Evolutionary conservation across 2,329 filamentous ascomycete genomes (phyloP).

Genomic region (Fragosphaeria purpurea): DNA sequence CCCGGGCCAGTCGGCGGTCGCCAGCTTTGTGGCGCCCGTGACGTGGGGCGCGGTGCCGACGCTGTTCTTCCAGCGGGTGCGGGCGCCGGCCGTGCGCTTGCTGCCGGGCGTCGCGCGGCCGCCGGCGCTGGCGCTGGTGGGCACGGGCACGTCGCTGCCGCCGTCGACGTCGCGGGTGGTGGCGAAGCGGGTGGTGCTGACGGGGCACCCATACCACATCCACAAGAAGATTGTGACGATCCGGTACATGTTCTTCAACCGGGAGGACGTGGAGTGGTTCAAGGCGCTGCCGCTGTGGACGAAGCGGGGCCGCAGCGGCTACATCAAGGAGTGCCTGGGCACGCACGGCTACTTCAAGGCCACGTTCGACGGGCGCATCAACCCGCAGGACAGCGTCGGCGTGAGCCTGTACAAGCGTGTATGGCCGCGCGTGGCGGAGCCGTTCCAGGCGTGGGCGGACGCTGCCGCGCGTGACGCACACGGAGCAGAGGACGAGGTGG

Average conservation of each 20-base stretch:
- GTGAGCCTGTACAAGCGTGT: constrained; percentile 82
- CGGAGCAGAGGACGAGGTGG: constrained; percentile 26
- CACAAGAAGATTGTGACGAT: constrained; percentile 96
- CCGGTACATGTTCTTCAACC: constrained; percentile 99
- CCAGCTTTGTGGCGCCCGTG: constrained; percentile 79
- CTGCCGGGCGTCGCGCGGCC: constrained; percentile 27
- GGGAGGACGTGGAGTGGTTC: constrained; percentile 94
- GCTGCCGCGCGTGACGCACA: constrained; percentile 12
- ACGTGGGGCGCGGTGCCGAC: constrained; percentile 89
- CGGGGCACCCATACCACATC: constrained; percentile 96
- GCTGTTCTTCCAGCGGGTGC: constrained; percentile 68
- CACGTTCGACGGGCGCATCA: constrained; percentile 91
- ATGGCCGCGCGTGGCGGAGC: constrained; percentile 61
- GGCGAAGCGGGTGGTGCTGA: constrained; percentile 87
- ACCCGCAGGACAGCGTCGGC: constrained; percentile 87
- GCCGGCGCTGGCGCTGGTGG: constrained; percentile 59
- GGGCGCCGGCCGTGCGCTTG: constrained; percentile 23
- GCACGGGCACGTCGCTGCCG: constrained; percentile 76
- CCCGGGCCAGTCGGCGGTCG: constrained; percentile 80
- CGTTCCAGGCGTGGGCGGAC: constrained; percentile 33
- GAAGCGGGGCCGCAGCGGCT: constrained; percentile 74
- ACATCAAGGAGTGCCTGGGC: constrained; percentile 85
- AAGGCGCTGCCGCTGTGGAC: constrained; percentile 95
- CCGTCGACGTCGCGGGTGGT: constrained; percentile 70
- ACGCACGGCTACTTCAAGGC: constrained; percentile 99